phyloP scores from a whole-genome alignment of 768 basidiomycete species.

The Amanita subjunquillea region DNA sequence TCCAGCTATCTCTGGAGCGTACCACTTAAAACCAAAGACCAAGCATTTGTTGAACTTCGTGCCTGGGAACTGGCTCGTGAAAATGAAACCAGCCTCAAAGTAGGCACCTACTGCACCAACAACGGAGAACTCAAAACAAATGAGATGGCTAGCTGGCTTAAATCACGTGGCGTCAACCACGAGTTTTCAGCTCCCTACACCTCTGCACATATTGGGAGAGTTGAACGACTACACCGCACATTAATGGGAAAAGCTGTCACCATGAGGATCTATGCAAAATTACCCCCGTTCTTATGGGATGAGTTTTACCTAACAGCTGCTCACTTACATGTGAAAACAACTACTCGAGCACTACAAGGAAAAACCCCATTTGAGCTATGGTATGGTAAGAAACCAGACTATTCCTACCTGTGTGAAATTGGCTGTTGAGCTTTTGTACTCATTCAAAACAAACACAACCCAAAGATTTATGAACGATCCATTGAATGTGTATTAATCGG shows the following conservation, averaged over 20 bases:
- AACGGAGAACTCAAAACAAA: constrained; percentile 9
- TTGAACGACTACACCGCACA: constrained; percentile 25
- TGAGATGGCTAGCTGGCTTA: constrained; percentile 12
- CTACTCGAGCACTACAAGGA: constrained; percentile 11
- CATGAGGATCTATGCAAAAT: constrained; percentile 17
- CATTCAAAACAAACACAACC: constrained; percentile 14
- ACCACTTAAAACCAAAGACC: constrained; percentile 18
- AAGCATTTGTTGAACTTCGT: constrained; percentile 13
- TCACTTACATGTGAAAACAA: constrained; percentile 13
- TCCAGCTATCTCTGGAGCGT: constrained; percentile 20
- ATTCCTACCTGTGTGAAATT: constrained; percentile 19
- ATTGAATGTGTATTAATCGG: constrained; percentile 28
- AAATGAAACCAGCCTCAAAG: constrained; percentile 10
- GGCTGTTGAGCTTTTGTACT: constrained; percentile 18
- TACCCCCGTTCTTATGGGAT: constrained; percentile 20
- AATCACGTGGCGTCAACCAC: constrained; percentile 6
- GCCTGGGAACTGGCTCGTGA: constrained; percentile 19
- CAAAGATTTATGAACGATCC: constrained; percentile 14
- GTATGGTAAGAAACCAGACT: constrained; percentile 12
- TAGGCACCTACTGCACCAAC: constrained; percentile 17
- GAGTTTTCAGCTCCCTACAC: constrained; percentile 21
- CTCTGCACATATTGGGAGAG: constrained; percentile 23
- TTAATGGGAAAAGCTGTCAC: constrained; percentile 18
- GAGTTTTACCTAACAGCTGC: constrained; percentile 21
- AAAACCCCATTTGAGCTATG: constrained; percentile 12